Percentiles rank a stretch among this genome's conserved stretches.
Evolutionary conservation across 2,329 filamentous ascomycete species (phyloP).

Genomic region (Cercospora janseana): DNA sequence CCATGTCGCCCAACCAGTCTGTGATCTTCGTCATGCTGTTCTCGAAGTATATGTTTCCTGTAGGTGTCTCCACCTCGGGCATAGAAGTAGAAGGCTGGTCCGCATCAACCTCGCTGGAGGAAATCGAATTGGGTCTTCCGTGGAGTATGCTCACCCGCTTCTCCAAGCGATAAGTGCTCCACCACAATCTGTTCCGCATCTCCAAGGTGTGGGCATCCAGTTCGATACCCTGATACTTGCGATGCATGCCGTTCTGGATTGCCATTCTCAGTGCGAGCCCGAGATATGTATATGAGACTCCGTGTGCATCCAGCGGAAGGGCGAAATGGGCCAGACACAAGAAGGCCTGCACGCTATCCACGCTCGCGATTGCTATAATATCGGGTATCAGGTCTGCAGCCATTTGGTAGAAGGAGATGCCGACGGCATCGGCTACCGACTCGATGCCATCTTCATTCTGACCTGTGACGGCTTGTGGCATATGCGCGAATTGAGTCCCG

Average conservation of each 20-base stretch:
- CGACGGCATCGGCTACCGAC: conserved; percentile 38
- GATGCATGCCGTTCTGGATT: conserved; percentile 61
- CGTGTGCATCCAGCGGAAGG: conserved; percentile 56
- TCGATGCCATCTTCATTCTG: conserved; percentile 36
- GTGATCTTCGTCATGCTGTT: conserved; percentile 20
- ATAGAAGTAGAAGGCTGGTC: conserved; percentile 46
- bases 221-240: conserved; percentile 41
- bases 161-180: conserved; percentile 43
- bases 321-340: conserved; percentile 57
- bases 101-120: conserved; percentile 54
- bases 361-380: conserved; percentile 55
- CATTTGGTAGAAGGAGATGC: conserved; percentile 57
- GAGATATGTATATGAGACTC: conserved; percentile 58
- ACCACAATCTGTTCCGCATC: conserved; percentile 23
- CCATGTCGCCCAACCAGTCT: conserved; percentile 22
- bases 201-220: conserved; percentile 48
- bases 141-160: conserved; percentile 59
- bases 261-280: conserved; percentile 57
- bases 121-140: conserved; percentile 55
- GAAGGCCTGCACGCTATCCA: conserved; percentile 57
- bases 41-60: conserved; percentile 13
- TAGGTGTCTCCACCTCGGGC: background rate
- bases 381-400: conserved; percentile 56
- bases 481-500: conserved; percentile 46
- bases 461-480: conserved; percentile 9